A percentile compares a stretch with the other conserved stretches of the same genome.
phyloP scores from a whole-genome alignment of 1,139 yeast species.

The Citeromyces hawaiiensis region DNA sequence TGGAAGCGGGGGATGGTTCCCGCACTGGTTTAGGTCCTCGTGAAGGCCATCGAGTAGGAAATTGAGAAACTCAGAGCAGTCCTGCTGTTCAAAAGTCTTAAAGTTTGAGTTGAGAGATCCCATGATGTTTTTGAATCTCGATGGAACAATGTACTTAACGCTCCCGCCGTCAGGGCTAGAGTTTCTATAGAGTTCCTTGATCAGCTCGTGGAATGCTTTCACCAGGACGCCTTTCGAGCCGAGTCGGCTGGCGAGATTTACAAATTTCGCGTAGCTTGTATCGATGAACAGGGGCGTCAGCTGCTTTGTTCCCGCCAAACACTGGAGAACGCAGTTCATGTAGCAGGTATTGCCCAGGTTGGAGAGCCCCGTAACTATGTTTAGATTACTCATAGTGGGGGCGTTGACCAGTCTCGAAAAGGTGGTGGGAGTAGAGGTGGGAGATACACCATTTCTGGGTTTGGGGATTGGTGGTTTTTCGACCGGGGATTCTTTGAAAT shows the following conservation, averaged over 20 bases:
- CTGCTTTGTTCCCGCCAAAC: conserved; percentile 38
- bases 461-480: conserved; percentile 9
- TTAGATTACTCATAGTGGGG: conserved; percentile 15
- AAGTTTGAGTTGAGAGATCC: conserved; percentile 15
- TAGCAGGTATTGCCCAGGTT: conserved; percentile 67
- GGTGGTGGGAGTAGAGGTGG: conserved; percentile 6
- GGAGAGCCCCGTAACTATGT: conserved; percentile 47
- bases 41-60: conserved; percentile 55
- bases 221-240: conserved; percentile 84
- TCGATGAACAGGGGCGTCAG: conserved; percentile 27
- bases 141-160: conserved; percentile 13
- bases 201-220: conserved; percentile 51
- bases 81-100: conserved; percentile 45
- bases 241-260: conserved; percentile 60
- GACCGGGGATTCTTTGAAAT: conserved; percentile 4
- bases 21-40: conserved; percentile 37
- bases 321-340: conserved; percentile 56
- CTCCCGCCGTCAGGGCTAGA: conserved; percentile 7
- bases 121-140: conserved; percentile 12
- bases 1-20: conserved; percentile 27
- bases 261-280: conserved; percentile 54
- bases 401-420: conserved; percentile 5
- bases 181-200: conserved; percentile 44
- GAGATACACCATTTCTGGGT: conserved; percentile 4
- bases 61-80: conserved; percentile 62